These are phyloP conservation scores for Sutorius eximius DNA, from an alignment of 1,284 basidiomycete species.

Conservation along the genomic window DNA sequence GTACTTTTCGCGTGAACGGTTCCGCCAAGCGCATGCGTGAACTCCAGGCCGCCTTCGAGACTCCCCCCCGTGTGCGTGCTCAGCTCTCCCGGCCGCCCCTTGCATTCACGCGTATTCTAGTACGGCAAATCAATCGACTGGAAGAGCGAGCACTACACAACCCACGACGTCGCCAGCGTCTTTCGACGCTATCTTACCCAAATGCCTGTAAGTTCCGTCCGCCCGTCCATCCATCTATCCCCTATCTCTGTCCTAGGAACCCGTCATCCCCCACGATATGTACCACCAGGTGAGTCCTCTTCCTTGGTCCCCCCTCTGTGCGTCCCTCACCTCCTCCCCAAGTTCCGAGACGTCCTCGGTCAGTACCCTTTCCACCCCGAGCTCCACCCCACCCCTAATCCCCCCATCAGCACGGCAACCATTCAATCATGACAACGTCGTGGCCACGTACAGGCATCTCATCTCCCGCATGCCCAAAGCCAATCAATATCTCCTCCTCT, in stretches of 20 bases:
- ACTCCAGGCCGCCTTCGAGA: constrained; percentile 88
- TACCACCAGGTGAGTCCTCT: constrained; percentile 74
- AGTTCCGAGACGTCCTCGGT: constrained; percentile 87
- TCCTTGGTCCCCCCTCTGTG: constrained; percentile 5
- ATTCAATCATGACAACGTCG: constrained; percentile 64
- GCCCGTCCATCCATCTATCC: constrained; percentile 7
- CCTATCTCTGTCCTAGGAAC: constrained; percentile 56
- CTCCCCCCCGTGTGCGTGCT: constrained; percentile 75
- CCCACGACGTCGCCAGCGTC: constrained; percentile 96
- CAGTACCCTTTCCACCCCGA: constrained; percentile 30
- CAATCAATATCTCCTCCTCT: constrained; percentile 93
- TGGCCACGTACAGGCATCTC: constrained; percentile 79
- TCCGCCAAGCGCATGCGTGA: constrained; percentile 95
- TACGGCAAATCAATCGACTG: constrained; percentile 94
- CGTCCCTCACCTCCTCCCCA: constrained; percentile 20
- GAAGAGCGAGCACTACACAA: constrained; percentile 81
- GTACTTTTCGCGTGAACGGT: constrained; percentile 92
- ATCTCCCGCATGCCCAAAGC: constrained; percentile 84
- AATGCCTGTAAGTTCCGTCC: constrained; percentile 78
- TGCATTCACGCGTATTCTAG: constrained; percentile 40
- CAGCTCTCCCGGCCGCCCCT: neutral
- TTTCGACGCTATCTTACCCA: constrained; percentile 94
- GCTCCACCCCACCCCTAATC: constrained; percentile 5
- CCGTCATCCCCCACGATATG: constrained; percentile 85
- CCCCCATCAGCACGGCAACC: constrained; percentile 57